Conservation (phyloP, 169 alveolate genomes). For the Neospora caninum region DNA sequence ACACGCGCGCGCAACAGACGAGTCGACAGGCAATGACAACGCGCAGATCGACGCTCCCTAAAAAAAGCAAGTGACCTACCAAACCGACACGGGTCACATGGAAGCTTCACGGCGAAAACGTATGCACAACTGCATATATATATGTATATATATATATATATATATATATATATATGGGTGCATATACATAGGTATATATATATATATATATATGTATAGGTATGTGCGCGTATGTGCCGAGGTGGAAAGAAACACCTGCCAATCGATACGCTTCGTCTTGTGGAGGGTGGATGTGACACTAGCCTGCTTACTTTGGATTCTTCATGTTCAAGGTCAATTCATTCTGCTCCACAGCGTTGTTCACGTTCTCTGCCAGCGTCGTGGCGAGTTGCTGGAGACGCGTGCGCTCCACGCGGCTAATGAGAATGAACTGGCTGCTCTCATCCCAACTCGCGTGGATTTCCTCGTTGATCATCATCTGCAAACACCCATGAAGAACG, state of each 20-base stretch:
- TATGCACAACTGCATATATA: not conserved
- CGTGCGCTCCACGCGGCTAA: constrained; percentile 90
- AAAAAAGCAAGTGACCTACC: no score
- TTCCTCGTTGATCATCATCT: constrained; percentile 90
- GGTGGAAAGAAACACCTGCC: not conserved
- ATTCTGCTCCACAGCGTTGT: constrained; percentile 87
- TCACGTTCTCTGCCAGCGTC: constrained; percentile 83
- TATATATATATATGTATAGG: not conserved
- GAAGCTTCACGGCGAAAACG: no score
- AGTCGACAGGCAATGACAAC: not conserved
- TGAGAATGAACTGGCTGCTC: constrained; percentile 85
- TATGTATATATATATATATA: no score
- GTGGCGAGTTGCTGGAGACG: constrained; percentile 86
- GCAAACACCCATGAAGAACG: not conserved
- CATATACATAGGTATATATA: not conserved
- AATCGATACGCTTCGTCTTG: no score
- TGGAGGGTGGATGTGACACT: no score
- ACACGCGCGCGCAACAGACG: not conserved
- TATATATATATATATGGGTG: not conserved
- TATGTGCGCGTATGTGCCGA: not conserved
- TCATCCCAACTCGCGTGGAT: constrained; percentile 92
- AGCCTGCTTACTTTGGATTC: constrained; percentile 80
- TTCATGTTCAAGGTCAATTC: constrained; percentile 87
- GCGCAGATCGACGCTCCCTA: no score
- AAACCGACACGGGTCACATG: no score